Evolutionary conservation across 257 asterid genomes (phyloP), one percentile per base, ranked within the genome.

Genomic region (Thymus quinquecostatus): DNA sequence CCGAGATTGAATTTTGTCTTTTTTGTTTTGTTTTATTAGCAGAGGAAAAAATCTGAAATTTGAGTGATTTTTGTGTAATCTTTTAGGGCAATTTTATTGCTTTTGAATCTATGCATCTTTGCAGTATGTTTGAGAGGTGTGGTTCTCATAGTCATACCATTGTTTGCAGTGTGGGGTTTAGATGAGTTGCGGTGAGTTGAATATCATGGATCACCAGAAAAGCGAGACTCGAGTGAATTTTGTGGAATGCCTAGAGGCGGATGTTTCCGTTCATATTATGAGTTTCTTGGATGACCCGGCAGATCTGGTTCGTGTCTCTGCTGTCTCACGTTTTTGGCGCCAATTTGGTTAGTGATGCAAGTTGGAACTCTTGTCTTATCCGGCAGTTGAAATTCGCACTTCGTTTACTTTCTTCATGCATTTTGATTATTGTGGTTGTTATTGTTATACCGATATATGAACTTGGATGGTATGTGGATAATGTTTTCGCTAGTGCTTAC

Each of bases 271-370:
- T 30, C 51, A 77, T 69, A 79, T 89, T 74, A 66, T 89, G 83
- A 80, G 71, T 68, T 77, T 77, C 78, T 71, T 92, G 78, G 84
- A 76, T 74, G 98, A 92, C 74, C 94, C 92, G 5, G 85, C 81
- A 33, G 98, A 89, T 79, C 56, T 92, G 27, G 86, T 82, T 64
- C 91, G 86, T 48, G 85, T 87, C 32, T 74, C 87, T 64, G 75
- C 80, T 10, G 93, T 85, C 58, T 89, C 96, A 2, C 86, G 73
- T 47, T 36, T 69, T 60, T 92, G 96, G 98, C 87, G 68, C 70
- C 84, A 77, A 43, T 87, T 89, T 74, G 91, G 98, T 90, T 76
- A 82, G 96, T 69, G 53, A 45, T 66, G 53, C 60, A 14, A 28
- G 70, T 38, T 74, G 43, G 12, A 32, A 34, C 53, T 2, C 55